Conservation (phyloP, 2,329 filamentous ascomycete genomes). For the Meredithiella fracta region DNA sequence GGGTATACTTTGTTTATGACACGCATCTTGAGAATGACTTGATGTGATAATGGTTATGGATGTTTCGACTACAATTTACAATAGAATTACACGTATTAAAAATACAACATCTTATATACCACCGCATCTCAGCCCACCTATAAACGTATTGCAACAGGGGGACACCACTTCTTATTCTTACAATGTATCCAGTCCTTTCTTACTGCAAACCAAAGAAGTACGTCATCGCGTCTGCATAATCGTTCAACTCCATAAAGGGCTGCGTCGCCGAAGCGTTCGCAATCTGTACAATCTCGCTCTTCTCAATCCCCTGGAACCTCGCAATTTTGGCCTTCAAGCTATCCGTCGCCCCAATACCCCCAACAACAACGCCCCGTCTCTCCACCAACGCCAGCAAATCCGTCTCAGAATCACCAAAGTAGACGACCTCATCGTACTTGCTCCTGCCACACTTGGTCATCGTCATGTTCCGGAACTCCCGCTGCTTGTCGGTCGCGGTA, state of each 20-base stretch:
- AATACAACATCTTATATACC: too few relatives aligned
- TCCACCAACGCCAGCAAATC: slow-evolving; percentile 37
- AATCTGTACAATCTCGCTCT: neutral
- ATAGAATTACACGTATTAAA: neutral
- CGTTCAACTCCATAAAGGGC: slow-evolving; percentile 2
- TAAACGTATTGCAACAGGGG: neutral
- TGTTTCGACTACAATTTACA: neutral
- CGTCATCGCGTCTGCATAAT: slow-evolving; percentile 1
- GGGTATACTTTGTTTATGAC: neutral
- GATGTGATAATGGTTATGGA: too few relatives aligned
- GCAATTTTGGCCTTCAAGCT: slow-evolving; percentile 6
- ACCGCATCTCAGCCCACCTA: too few relatives aligned
- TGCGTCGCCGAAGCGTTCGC: neutral
- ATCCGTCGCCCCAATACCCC: slow-evolving; percentile 21
- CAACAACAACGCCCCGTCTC: slow-evolving; percentile 31
- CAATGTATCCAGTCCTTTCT: too few relatives aligned
- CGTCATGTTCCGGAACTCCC: slow-evolving; percentile 23
- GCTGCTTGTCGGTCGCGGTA: slow-evolving; percentile 31
- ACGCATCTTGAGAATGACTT: neutral
- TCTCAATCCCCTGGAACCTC: neutral
- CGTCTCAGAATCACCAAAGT: slow-evolving; percentile 42
- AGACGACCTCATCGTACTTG: slow-evolving; percentile 23
- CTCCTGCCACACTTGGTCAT: slow-evolving; percentile 14
- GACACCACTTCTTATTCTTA: too few relatives aligned
- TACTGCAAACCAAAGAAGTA: slow-evolving; percentile 6